Evolutionary conservation across 2,329 filamentous ascomycete species (phyloP), one percentile per base, ranked within the genome.

Genomic region (Calonectria naviculata): DNA sequence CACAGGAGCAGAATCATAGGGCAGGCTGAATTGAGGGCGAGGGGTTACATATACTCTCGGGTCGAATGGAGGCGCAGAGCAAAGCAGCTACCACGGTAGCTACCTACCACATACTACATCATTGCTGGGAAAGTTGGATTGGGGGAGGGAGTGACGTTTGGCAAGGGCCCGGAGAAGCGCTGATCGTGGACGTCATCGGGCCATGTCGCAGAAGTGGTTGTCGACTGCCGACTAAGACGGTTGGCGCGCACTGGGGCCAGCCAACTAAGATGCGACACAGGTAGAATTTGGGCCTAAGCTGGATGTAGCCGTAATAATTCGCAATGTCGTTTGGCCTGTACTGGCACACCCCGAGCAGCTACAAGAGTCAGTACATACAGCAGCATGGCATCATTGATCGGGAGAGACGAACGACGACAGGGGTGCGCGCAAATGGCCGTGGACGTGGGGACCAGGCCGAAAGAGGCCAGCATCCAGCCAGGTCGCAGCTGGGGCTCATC

Each of bases 131-230:
- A 68, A 64, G 62, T 65, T 65, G 65, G 68, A 65, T 66, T 68
- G 65, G 67, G 31, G 49, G 63, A 65, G 75, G 72, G 65, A 77
- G 81, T 82, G 81, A 82, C 81, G 81, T 82, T 82, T 75, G 74
- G 74, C 75, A 73, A 76, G 78, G 73, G 76, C 74, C 74, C 74
- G 68, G 36, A 66, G 69, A 42, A 60, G 42, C 56, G 67, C 58
- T 78, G 76, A 78, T 79, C 77, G 74, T 78, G 74, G 79, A 81
- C 81, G 81, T 83, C 81, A 83, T 83, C 73, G 66, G 21, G 70
- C 49, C 71, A 73, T 72, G 74, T 71, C 61, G 65, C 66, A 67
- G 52, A 69, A 31, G 44, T 46, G 49, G 29, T 34, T 38, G 46
- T 44, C 52, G 42, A 61, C 62, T 60, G 49, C 62, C 42, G 44